Base-by-base conservation (phyloP, 139 green algal genomes). In the Micromonas pusilla region DNA sequence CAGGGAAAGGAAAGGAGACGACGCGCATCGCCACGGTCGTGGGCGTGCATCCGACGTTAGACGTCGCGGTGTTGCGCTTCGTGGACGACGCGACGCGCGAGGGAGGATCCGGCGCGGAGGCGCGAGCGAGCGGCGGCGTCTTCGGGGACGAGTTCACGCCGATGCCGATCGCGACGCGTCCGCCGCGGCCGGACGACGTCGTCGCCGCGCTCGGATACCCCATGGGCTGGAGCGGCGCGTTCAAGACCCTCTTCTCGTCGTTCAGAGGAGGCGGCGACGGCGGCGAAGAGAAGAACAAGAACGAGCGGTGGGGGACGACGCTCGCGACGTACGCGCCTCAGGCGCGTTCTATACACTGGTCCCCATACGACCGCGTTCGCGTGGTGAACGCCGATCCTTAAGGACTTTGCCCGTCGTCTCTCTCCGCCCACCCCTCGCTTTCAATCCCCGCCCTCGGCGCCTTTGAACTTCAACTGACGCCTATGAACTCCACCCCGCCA, bases 41-140 rank as follows among this genome's bases (percentile, higher is more conserved):
- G n/a, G 38, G 68, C 37, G 68, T 75, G 37, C 37, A 62, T 23
- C 23, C 21, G 20, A 6, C 3, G 38, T 23, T 62, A 0, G 68
- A 75, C 53, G 20, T 75, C 21, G 68, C 68, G 37, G 34, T 75
- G 3, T 1, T 75, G 38, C 4, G 9, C n/a, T 68, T 68, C n/a
- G 62, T 13, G n/a, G 20, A 4, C n/a, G 62, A 68, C 62, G 65
- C 36, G n/a, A 26, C 13, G n/a, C n/a, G 13, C 13, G 65, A 72
- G n/a, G 45, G 16, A 9, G 9, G n/a, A n/a, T 23, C 19, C 13
- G 9, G 13, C 60, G 60, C 30, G 4, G 60, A 67, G 13, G 60
- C 60, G 13, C n/a, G n/a, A n/a, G n/a, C n/a, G n/a, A n/a, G n/a
- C n/a, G n/a, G n/a, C n/a, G n/a, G n/a, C n/a, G n/a, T n/a, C n/a